A percentile compares a stretch with the other conserved stretches of the same genome.
Conservation (phyloP, 208 protist species). For the Crithidia expoeki region DNA sequence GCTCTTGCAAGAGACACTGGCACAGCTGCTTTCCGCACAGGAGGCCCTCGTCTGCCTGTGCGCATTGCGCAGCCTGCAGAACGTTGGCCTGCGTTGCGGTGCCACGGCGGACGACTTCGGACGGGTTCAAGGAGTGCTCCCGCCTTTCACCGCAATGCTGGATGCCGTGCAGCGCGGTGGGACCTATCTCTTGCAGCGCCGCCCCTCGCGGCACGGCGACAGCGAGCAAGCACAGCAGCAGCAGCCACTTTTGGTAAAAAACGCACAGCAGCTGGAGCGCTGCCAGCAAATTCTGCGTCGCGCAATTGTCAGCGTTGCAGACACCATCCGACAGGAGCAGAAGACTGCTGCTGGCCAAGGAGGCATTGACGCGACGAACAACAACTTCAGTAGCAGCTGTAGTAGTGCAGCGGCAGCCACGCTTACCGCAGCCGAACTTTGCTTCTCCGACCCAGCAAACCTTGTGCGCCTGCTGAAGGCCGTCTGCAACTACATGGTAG, state of each 20-base stretch:
- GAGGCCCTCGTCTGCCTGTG: conserved; percentile 67
- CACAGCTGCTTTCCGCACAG: conserved; percentile 69
- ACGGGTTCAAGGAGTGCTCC: conserved; percentile 11
- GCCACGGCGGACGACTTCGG: conserved; percentile 8
- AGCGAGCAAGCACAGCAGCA: neutral
- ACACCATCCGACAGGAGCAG: conserved; percentile 37
- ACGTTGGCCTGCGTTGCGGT: conserved; percentile 44
- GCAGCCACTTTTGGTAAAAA: conserved; percentile 22
- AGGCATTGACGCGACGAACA: neutral
- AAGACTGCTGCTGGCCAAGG: neutral
- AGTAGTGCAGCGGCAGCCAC: neutral
- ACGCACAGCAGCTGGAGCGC: conserved; percentile 46
- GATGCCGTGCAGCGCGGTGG: conserved; percentile 3
- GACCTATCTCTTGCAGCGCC: conserved; percentile 19
- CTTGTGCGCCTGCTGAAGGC: conserved; percentile 44
- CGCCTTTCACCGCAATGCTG: conserved; percentile 27
- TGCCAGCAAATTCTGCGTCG: conserved; percentile 70
- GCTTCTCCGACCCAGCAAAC: conserved; percentile 55
- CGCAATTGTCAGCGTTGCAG: conserved; percentile 54
- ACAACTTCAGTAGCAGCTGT: neutral
- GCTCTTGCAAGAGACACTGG: conserved; percentile 55
- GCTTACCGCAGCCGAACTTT: conserved; percentile 69
- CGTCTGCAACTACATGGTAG: conserved; percentile 42
- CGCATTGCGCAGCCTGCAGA: conserved; percentile 76
- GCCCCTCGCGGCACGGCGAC: conserved; percentile 16